A percentile compares a stretch with the other conserved stretches of the same genome.
phyloP scores from a whole-genome alignment of 169 alveolate genomes.

The Eimeria maxima region DNA sequence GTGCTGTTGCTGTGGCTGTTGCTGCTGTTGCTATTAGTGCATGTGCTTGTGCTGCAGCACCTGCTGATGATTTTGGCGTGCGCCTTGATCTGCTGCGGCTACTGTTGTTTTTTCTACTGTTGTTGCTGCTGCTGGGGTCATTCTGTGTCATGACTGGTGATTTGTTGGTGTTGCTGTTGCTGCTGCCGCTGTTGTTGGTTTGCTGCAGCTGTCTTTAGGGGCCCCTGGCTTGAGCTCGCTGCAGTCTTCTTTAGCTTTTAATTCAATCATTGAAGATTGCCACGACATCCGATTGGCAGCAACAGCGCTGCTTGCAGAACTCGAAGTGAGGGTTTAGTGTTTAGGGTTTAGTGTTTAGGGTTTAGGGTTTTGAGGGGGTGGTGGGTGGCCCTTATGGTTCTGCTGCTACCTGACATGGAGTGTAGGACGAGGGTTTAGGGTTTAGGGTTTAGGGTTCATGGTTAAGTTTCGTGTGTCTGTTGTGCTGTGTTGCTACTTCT shows the following conservation, averaged over 20 bases:
- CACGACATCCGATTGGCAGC: conserved; percentile 28
- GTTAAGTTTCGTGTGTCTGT: no score
- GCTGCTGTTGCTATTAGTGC: conserved; percentile 7
- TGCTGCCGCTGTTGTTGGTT: conserved; percentile 22
- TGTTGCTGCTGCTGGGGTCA: conserved; percentile 1
- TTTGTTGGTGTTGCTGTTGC: not conserved
- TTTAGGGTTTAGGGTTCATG: no score
- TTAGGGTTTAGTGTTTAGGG: conserved; percentile 9
- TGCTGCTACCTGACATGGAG: no score
- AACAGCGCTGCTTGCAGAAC: not conserved
- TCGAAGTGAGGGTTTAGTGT: conserved; percentile 21
- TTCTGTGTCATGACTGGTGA: not conserved
- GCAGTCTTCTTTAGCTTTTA: conserved; percentile 6
- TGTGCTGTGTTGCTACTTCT: no score
- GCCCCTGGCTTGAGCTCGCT: conserved; percentile 14
- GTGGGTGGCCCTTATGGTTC: no score
- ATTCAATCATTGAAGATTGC: conserved; percentile 8
- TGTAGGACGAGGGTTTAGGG: no score
- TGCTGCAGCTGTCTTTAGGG: conserved; percentile 43
- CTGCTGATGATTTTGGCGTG: not conserved
- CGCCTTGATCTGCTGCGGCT: no score
- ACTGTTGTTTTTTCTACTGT: not conserved
- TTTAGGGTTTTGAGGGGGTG: conserved; percentile 12
- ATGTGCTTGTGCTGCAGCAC: not conserved
- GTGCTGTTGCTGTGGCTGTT: not conserved